Base-by-base conservation (phyloP, 805 yeast species). In the Cyberlindnera bimundalis region DNA sequence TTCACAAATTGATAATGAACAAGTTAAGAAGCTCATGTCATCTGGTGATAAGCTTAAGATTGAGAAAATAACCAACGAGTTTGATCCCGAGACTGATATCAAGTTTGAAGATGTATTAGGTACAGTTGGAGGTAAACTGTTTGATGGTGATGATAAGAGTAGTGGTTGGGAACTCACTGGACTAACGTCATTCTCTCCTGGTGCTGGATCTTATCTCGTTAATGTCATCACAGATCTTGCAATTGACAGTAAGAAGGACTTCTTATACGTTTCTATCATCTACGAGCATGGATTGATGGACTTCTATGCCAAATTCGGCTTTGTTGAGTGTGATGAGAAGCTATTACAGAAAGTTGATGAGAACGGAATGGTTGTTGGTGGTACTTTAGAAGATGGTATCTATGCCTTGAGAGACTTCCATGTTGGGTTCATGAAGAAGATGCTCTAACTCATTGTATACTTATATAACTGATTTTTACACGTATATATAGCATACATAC, bases 111-210 rank as follows among this genome's bases (percentile, higher is more conserved):
- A 47, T 18, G 39, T 52, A 2, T 38, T 47, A 5, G 56, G 54
- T 9, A 46, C 53, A 1, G 25, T 46, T n/a, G 56, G 53, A 3
- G 38, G 33, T 2, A 52, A 52, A 24, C 26, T 15, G 5, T 38
- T 36, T 23, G 20, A 32, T 11, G 35, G 29, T 3, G 37, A 32
- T n/a, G 33, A 13, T 11, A 14, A 6, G 16, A 6, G 20, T 12
- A 10, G 7, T 13, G 51, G 51, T 1, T 42, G 46, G 51, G 58
- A 55, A 16, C 35, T 52, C 5, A 51, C 56, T 1, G 59, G 45
- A 2, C 51, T 55, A 18, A 42, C 48, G 2, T 55, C 59, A 1
- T 47, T 41, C n/a, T 17, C 16, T 6, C 42, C 36, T 27, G 55
- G 57, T 2, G 48, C 34, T 6, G 59, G 59, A 0, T 42, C 48